Conservation (phyloP, 2,329 filamentous ascomycete genomes). For the Phaeosphaeria sp. region DNA sequence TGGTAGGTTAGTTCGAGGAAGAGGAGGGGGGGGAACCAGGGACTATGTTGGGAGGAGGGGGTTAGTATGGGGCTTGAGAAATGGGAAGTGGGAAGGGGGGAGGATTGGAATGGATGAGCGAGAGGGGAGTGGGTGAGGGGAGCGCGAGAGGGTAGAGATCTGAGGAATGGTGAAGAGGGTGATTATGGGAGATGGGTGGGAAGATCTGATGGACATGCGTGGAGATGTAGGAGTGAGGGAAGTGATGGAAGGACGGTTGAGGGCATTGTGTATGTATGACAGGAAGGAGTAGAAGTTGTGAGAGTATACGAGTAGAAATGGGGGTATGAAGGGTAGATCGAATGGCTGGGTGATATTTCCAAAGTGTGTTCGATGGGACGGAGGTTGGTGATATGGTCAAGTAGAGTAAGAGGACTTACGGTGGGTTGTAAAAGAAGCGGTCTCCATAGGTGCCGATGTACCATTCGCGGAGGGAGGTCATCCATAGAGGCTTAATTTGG, state of each 20-base stretch:
- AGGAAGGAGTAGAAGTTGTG: background rate
- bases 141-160: no score
- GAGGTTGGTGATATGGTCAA: background rate
- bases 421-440: conserved; percentile 66
- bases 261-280: no score
- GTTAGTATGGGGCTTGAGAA: background rate
- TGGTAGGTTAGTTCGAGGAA: conserved; percentile 68
- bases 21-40: conserved; percentile 65
- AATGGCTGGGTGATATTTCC: no score
- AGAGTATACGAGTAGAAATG: no score
- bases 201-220: no score
- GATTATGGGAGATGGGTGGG: no score
- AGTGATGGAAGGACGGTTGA: no score
- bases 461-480: conserved; percentile 59
- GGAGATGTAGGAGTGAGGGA: no score
- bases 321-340: no score
- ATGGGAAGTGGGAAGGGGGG: background rate
- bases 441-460: conserved; percentile 69
- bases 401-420: conserved; percentile 42
- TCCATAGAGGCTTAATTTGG: conserved; percentile 57
- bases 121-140: no score
- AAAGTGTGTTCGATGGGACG: background rate
- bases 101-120: background rate
- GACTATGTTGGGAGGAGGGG: conserved; percentile 22
- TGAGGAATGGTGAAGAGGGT: no score